These are phyloP conservation scores for Sporothrix mexicana DNA, from an alignment of 2,329 filamentous ascomycete genomes.

Conservation along the genomic window DNA sequence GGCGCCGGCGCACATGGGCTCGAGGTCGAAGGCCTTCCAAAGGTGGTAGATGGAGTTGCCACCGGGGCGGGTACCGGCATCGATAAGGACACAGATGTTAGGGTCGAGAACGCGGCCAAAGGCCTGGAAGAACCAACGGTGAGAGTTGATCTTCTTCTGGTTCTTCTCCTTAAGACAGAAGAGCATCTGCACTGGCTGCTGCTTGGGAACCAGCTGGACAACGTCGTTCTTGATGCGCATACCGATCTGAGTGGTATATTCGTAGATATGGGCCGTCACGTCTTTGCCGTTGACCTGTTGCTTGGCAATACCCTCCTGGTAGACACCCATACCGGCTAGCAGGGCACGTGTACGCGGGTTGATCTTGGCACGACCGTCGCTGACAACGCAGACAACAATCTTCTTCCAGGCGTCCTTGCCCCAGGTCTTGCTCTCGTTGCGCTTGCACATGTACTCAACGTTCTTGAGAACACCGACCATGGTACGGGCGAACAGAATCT, in stretches of 20 bases:
- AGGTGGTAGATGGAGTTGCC: slow-evolving; percentile 95
- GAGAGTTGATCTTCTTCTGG: slow-evolving; percentile 99
- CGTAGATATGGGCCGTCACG: slow-evolving; percentile 97
- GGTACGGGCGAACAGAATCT: slow-evolving; percentile 91
- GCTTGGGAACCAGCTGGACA: slow-evolving; percentile 81
- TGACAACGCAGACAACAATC: slow-evolving; percentile 97
- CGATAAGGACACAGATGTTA: slow-evolving; percentile 94
- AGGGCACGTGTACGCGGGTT: slow-evolving; percentile 89
- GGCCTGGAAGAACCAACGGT: slow-evolving; percentile 98
- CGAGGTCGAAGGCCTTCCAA: slow-evolving; percentile 97
- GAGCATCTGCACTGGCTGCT: slow-evolving; percentile 91
- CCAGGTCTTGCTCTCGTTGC: slow-evolving; percentile 95
- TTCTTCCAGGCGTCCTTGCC: slow-evolving; percentile 99
- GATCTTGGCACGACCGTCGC: slow-evolving; percentile 96
- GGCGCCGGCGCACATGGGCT: slow-evolving; percentile 96
- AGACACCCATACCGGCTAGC: slow-evolving; percentile 90
- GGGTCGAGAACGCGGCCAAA: slow-evolving; percentile 92
- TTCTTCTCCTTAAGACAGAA: slow-evolving; percentile 99
- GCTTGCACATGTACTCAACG: slow-evolving; percentile 95
- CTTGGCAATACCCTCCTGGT: slow-evolving; percentile 98
- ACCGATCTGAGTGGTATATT: slow-evolving; percentile 87
- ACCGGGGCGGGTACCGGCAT: slow-evolving; percentile 94
- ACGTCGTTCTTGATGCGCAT: slow-evolving; percentile 89
- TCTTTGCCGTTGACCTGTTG: slow-evolving; percentile 97
- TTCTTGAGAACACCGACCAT: slow-evolving; percentile 99